Conservation (phyloP, 495 filamentous ascomycete genomes). For the Cercophora sp. region DNA sequence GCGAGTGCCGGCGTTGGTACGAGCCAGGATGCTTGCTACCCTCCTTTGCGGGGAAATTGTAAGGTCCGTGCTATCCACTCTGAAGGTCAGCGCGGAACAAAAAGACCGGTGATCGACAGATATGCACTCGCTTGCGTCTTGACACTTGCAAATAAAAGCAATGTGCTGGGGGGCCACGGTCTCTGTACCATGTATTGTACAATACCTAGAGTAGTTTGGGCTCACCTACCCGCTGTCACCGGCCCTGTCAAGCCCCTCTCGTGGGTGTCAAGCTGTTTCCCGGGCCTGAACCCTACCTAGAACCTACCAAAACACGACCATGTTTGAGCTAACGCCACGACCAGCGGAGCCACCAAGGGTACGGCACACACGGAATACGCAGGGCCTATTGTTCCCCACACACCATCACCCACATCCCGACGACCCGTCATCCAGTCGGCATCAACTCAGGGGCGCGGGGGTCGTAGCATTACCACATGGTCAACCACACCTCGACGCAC, state of each 20-base stretch:
- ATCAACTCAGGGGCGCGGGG: neutral
- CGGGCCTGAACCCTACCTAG: neutral
- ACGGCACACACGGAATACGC: neutral
- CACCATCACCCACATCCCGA: neutral
- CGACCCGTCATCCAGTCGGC: neutral
- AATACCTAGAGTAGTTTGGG: too few species aligned
- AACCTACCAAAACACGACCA: neutral
- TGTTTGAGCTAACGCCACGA: neutral
- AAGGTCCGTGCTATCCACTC: neutral
- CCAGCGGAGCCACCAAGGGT: neutral
- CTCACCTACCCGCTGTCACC: neutral
- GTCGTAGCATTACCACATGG: constrained; percentile 1
- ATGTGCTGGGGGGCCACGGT: neutral
- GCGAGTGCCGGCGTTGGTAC: neutral
- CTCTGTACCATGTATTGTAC: too few species aligned
- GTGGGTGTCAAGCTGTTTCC: neutral
- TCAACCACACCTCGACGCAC: neutral
- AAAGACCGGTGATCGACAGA: neutral
- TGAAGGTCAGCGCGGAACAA: constrained; percentile 1
- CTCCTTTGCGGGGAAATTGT: constrained; percentile 3
- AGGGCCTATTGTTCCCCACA: neutral
- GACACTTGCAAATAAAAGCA: neutral
- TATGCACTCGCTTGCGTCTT: neutral
- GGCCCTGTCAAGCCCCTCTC: neutral
- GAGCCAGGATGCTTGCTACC: neutral